phyloP scores from a whole-genome alignment of 2,329 filamentous ascomycete genomes.

The Gaeumannomyces sp. region DNA sequence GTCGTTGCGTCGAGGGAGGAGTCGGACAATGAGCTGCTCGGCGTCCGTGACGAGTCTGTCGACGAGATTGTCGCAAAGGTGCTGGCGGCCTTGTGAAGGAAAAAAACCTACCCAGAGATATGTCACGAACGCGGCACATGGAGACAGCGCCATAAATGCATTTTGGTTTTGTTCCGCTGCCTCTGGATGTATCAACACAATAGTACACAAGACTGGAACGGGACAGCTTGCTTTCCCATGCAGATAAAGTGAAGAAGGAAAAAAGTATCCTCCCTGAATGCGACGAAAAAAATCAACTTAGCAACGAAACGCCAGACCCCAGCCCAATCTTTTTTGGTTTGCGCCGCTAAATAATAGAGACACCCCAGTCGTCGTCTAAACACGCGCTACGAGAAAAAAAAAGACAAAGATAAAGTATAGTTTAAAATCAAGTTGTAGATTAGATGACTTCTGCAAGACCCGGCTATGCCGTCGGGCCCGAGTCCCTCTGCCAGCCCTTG shows the following conservation, averaged over 20 bases:
- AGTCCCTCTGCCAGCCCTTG: constrained; percentile 75
- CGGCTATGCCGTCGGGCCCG: constrained; percentile 44
- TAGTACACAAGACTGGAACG: background rate
- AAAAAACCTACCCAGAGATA: no score
- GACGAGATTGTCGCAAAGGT: constrained; percentile 22
- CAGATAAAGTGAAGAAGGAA: no score
- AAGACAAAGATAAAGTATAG: background rate
- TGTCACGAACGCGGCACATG: background rate
- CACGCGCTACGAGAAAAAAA: background rate
- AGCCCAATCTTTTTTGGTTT: background rate
- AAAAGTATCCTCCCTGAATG: background rate
- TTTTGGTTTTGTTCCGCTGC: background rate
- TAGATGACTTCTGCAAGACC: background rate
- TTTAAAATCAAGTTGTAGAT: background rate
- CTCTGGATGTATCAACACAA: background rate
- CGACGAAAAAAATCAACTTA: background rate
- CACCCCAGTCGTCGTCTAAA: no score
- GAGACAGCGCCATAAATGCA: no score
- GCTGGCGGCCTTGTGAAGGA: constrained; percentile 5
- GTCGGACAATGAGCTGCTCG: constrained; percentile 22
- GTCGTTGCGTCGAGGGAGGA: constrained; percentile 18
- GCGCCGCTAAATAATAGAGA: background rate
- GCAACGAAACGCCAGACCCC: background rate
- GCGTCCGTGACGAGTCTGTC: constrained; percentile 21
- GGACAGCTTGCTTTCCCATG: no score